These are phyloP conservation scores for Aspergillus novoparasiticus DNA, from an alignment of 2,329 filamentous ascomycete species.

Conservation along the genomic window DNA sequence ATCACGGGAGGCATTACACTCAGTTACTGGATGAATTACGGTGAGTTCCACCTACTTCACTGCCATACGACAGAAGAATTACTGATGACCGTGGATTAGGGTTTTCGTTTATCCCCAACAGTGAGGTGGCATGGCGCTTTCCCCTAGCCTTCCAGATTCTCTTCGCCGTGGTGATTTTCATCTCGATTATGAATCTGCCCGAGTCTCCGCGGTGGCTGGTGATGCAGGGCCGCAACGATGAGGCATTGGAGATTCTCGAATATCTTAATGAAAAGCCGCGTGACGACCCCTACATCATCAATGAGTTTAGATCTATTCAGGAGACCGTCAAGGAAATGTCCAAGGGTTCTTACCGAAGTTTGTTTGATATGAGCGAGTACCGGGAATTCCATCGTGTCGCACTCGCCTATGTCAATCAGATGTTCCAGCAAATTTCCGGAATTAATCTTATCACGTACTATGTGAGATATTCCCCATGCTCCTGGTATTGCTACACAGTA, in stretches of 20 bases:
- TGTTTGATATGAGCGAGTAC: constrained; percentile 61
- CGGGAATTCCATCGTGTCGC: constrained; percentile 59
- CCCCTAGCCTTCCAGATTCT: constrained; percentile 61
- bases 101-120: constrained; percentile 54
- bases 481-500: constrained; percentile 24
- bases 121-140: constrained; percentile 55
- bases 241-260: constrained; percentile 51
- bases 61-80: constrained; percentile 9
- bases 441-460: constrained; percentile 52
- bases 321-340: constrained; percentile 54
- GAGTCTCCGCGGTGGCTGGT: constrained; percentile 64
- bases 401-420: constrained; percentile 60
- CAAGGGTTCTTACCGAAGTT: constrained; percentile 56
- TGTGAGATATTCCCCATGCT: constrained; percentile 34
- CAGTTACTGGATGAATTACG: constrained; percentile 55
- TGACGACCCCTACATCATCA: constrained; percentile 50
- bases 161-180: constrained; percentile 56
- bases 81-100: not conserved
- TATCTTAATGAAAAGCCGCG: constrained; percentile 45
- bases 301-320: constrained; percentile 55
- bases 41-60: constrained; percentile 49
- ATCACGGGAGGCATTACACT: constrained; percentile 55
- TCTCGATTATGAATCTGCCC: constrained; percentile 53
- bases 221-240: constrained; percentile 56
- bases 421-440: constrained; percentile 54